Evolutionary conservation across 2,329 filamentous ascomycete genomes (phyloP), one percentile per base, ranked within the genome.

Genomic region (Nothomitra cinnamomea): DNA sequence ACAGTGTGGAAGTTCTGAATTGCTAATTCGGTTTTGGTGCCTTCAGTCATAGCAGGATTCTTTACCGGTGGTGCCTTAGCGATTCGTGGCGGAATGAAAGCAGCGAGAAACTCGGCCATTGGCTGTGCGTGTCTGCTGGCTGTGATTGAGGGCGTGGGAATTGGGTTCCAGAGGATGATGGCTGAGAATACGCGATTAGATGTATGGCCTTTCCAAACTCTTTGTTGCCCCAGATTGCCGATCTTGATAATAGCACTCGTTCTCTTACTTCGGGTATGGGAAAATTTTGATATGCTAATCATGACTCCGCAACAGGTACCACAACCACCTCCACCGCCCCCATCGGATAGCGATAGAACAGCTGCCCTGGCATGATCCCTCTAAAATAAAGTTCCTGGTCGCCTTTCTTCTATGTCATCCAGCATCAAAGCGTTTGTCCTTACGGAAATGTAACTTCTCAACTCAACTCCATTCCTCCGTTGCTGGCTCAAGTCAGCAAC

Each of bases 71-170:
- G 92, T 61, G 80, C 90, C 28, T 77, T 98, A 35, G 92, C 92
- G 52, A 82, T 96, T 58, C 80, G 92, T 71, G 92, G 92, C 63
- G 92, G 92, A 56, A 83, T 84, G 68, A 89, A 87, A 73, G 87
- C 90, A 21, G 88, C 92, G 58, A 78, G 92, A 62, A 96, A 96
- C 70, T 89, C 87, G 56, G 92, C 92, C 58, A 96, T 98, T 63
- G 92, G 90, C 61, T 96, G 92, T 68, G 92, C 87, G 24, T 85
- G 95, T 59, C 78, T 98, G 63, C 75, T 98, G 47, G 92, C 87
- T 51, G 90, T 98, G 59, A 96, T 98, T 58, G 90, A 98, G 70
- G 90, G 92, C 62, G 92, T 96, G 54, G 90, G 90, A 62, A 96
- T 98, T 65, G 89, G 86, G 7, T 90, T 95, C 72, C 85, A 88